phyloP scores from a whole-genome alignment of 306 rosid genomes.

The barrel medic (Medicago truncatula) region DNA sequence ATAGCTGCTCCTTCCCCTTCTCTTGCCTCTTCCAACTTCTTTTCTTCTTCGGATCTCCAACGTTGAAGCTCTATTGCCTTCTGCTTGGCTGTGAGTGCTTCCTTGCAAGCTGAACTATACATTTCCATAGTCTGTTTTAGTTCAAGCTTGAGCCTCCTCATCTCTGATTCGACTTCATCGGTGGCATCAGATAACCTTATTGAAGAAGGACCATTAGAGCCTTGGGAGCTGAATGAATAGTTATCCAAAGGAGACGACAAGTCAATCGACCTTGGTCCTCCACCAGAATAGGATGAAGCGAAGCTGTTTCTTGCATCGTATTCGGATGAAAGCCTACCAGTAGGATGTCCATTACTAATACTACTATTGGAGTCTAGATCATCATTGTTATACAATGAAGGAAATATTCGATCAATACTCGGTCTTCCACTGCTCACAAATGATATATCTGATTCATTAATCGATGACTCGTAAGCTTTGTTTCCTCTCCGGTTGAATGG shows the following conservation, averaged over 20 bases:
- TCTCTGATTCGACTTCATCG: constrained; percentile 81
- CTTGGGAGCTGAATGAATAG: constrained; percentile 47
- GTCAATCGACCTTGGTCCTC: constrained; percentile 46
- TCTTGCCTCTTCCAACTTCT: constrained; percentile 58
- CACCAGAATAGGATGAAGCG: constrained; percentile 47
- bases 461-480: constrained; percentile 49
- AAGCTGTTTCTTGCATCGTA: constrained; percentile 53
- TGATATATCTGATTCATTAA: constrained; percentile 67
- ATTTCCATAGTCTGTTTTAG: constrained; percentile 90
- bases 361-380: constrained; percentile 31
- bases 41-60: constrained; percentile 73
- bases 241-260: constrained; percentile 20
- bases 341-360: not conserved
- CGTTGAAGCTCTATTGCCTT: constrained; percentile 76
- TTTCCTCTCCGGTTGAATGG: constrained; percentile 60
- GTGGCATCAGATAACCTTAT: constrained; percentile 29
- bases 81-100: constrained; percentile 68
- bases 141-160: constrained; percentile 82
- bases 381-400: constrained; percentile 38
- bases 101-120: constrained; percentile 83
- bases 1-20: constrained; percentile 59
- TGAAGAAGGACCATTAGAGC: constrained; percentile 32
- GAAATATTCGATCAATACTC: constrained; percentile 51
- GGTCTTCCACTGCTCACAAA: constrained; percentile 70
- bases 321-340: constrained; percentile 59